These are phyloP conservation scores for Lactifluus echinatus DNA, from an alignment of 768 basidiomycete species.

Conservation along the genomic window DNA sequence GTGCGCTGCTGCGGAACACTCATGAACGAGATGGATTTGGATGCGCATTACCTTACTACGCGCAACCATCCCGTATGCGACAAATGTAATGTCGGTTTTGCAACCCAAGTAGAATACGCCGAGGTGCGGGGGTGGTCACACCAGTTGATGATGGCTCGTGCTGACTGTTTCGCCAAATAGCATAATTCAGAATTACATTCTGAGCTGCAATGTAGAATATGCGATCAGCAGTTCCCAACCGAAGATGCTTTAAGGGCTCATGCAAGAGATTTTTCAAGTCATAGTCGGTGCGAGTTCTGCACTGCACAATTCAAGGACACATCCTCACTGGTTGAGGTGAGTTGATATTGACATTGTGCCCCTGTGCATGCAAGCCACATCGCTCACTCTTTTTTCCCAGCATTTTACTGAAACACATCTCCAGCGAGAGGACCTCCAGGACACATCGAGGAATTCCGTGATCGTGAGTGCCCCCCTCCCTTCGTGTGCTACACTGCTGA, in stretches of 20 bases:
- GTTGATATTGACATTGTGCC: not conserved
- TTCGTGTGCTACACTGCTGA: not conserved
- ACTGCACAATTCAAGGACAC: conserved; percentile 15
- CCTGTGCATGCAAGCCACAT: not conserved
- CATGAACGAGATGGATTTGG: conserved; percentile 13
- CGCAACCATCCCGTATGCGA: conserved; percentile 12
- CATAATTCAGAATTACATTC: conserved; percentile 12
- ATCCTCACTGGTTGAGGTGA: conserved; percentile 17
- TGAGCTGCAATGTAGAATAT: conserved; percentile 8
- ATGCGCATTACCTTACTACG: conserved; percentile 15
- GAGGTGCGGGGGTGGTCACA: conserved; percentile 3
- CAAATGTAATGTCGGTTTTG: conserved; percentile 12
- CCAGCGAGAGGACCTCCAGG: conserved; percentile 1
- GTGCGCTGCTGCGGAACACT: conserved; percentile 16
- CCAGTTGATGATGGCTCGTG: not conserved
- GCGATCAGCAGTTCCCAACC: conserved; percentile 7
- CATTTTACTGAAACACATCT: conserved; percentile 14
- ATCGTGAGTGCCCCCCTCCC: not conserved
- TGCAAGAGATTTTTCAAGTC: not conserved
- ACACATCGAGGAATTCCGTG: not conserved
- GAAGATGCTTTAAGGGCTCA: conserved; percentile 9
- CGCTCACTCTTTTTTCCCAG: not conserved
- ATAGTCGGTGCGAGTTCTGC: conserved; percentile 18
- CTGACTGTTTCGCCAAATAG: not conserved
- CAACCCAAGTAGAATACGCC: not conserved